phyloP scores from a whole-genome alignment of 352 stramenopile species.

The Globisporangium okanoganense region DNA sequence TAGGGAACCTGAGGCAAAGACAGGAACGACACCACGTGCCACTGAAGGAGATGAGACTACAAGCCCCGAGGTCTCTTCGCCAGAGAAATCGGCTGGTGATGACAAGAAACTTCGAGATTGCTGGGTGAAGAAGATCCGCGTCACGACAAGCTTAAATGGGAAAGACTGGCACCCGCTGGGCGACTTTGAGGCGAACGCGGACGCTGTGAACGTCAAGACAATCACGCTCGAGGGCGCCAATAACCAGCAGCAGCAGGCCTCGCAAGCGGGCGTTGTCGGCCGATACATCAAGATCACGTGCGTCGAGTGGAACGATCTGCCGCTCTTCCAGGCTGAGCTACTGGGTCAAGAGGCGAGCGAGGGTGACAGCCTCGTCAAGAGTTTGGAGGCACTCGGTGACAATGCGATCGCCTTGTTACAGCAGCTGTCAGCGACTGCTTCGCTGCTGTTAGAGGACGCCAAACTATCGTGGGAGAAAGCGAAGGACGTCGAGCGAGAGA shows the following conservation, averaged over 20 bases:
- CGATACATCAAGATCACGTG: slow-evolving; percentile 63
- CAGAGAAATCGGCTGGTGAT: neutral
- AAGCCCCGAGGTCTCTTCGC: neutral
- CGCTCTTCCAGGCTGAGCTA: slow-evolving; percentile 65
- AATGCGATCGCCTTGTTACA: slow-evolving; percentile 43
- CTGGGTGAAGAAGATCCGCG: slow-evolving; percentile 62
- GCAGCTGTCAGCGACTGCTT: slow-evolving; percentile 44
- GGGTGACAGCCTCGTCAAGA: slow-evolving; percentile 39
- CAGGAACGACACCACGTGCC: neutral
- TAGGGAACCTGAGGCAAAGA: neutral
- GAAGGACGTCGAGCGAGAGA: slow-evolving; percentile 72
- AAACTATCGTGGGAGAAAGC: slow-evolving; percentile 68
- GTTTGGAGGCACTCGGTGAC: slow-evolving; percentile 33
- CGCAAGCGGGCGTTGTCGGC: slow-evolving; percentile 21
- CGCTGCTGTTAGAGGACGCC: slow-evolving; percentile 63
- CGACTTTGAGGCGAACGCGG: slow-evolving; percentile 56
- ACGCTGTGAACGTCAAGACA: slow-evolving; percentile 25
- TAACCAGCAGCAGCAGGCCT: slow-evolving; percentile 11
- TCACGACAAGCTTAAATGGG: slow-evolving; percentile 58
- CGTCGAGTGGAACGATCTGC: slow-evolving; percentile 55
- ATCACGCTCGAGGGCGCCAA: slow-evolving; percentile 30
- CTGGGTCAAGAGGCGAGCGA: slow-evolving; percentile 57
- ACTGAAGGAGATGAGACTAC: neutral
- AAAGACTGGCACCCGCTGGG: slow-evolving; percentile 55
- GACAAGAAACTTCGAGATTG: slow-evolving; percentile 21